A percentile compares a stretch with the other conserved stretches of the same genome.
Evolutionary conservation across 495 filamentous ascomycete genomes (phyloP).

Genomic region (Penicillium ochrochloron): DNA sequence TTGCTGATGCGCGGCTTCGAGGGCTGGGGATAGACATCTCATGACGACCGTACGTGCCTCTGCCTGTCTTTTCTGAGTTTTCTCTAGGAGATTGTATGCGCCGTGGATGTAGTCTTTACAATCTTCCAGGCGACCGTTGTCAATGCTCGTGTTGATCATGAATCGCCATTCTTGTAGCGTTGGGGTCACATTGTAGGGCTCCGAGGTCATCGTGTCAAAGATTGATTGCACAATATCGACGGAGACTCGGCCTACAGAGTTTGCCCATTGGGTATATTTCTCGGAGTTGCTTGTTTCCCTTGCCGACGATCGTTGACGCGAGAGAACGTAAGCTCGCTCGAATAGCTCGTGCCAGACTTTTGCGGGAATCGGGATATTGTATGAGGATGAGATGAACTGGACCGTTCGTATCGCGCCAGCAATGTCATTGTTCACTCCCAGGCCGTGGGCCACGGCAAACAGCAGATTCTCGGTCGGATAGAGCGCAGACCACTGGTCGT

Average conservation of each 20-base stretch:
- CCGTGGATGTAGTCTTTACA: conserved; percentile 32
- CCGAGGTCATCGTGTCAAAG: conserved; percentile 58
- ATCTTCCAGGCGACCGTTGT: conserved; percentile 18
- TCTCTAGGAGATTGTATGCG: conserved; percentile 39
- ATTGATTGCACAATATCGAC: conserved; percentile 44
- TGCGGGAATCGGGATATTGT: conserved; percentile 52
- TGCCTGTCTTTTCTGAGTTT: conserved; percentile 33
- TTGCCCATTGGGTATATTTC: conserved; percentile 8
- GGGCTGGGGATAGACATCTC: conserved; percentile 26
- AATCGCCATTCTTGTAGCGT: conserved; percentile 58
- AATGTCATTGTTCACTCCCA: conserved; percentile 62
- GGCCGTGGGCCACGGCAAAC: conserved; percentile 60
- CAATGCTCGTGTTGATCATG: conserved; percentile 46
- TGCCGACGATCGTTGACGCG: conserved; percentile 29
- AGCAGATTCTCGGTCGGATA: conserved; percentile 59
- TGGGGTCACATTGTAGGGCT: conserved; percentile 61
- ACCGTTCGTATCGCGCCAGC: conserved; percentile 56
- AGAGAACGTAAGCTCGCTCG: conserved; percentile 61
- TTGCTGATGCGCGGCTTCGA: conserved; percentile 11
- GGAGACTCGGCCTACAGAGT: conserved; percentile 39
- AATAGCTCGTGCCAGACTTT: conserved; percentile 62
- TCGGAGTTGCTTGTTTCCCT: conserved; percentile 19
- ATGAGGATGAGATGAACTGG: conserved; percentile 60
- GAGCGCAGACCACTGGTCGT: conserved; percentile 53
- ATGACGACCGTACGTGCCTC: conserved; percentile 35